Base-by-base conservation (phyloP, 306 rosid genomes). In the Acacia melanoxylon region DNA sequence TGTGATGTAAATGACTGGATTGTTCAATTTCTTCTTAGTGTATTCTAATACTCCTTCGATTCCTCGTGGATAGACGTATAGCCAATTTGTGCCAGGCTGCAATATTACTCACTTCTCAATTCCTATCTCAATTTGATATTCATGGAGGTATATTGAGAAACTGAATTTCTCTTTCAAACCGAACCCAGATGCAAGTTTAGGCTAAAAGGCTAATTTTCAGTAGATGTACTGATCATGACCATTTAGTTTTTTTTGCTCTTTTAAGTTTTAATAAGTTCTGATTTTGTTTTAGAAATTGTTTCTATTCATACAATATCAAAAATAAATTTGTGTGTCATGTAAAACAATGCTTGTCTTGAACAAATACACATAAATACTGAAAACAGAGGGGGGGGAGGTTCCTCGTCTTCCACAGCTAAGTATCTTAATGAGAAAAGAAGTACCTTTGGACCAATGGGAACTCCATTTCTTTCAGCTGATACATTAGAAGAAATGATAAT, bases 1-100 rank as follows among this genome's bases (percentile, higher is more conserved):
- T 11, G 94, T 90, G 69, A 92, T 81, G 83, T 87, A 92, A 49
- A 92, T 86, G 25, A 81, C 20, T 14, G 97, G 91, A 83, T 87
- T 76, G 73, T 90, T 78, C 45, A 83, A 86, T 66, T 87, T 89
- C 25, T 42, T 48, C 85, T 85, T 90, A 1, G 82, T 86, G 85
- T 89, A 92, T 2, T 79, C 68, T 65, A 92, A 71, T 24, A 89
- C 79, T 56, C 80, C 74, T 72, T 77, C 75, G 63, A 92, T 65
- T 79, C 92, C 92, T 33, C 65, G 84, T 31, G 92, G 97, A 90
- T 90, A 92, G 85, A 85, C 61, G 35, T 81, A 81, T 31, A 87
- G 88, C 91, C 89, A 87, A 6, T 84, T 83, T 3, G 90, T 80
- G 37, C 84, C 90, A 46, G 87, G 85, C 91, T 89, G 83, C 78